A percentile compares a stretch with the other conserved stretches of the same genome.
These are phyloP conservation scores for Aspergillus pseudoviridinutans DNA, from an alignment of 2,329 filamentous ascomycete species.

Conservation along the genomic window DNA sequence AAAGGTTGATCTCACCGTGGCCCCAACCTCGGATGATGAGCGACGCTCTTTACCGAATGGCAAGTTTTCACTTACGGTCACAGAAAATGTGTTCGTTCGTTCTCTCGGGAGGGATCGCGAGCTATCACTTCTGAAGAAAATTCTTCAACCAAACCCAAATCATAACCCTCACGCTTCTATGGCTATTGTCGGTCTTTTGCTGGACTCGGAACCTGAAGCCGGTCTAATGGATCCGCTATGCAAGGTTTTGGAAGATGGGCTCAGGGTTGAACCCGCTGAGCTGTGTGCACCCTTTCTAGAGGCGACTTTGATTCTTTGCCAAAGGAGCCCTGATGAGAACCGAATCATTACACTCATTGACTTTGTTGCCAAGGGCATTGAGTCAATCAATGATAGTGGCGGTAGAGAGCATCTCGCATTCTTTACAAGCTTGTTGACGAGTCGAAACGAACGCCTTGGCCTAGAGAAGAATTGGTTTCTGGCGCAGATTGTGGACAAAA, in stretches of 20 bases:
- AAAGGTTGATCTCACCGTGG: constrained; percentile 34
- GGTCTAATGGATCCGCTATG: constrained; percentile 48
- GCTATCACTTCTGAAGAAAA: constrained; percentile 53
- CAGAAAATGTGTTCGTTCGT: constrained; percentile 33
- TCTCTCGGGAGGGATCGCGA: constrained; percentile 31
- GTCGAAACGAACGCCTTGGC: constrained; percentile 35
- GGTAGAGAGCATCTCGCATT: constrained; percentile 48
- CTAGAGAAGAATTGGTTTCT: constrained; percentile 33
- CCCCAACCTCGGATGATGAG: constrained; percentile 23
- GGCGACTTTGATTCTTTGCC: constrained; percentile 54
- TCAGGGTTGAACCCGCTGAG: constrained; percentile 49
- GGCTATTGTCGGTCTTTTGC: constrained; percentile 55
- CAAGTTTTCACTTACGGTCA: constrained; percentile 30
- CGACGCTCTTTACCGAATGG: constrained; percentile 22
- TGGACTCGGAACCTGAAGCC: constrained; percentile 50
- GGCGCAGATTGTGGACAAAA: constrained; percentile 35
- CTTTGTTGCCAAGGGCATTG: constrained; percentile 44
- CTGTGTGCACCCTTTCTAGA: constrained; percentile 55
- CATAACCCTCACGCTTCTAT: constrained; percentile 52
- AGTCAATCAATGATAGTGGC: constrained; percentile 47
- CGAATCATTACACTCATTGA: constrained; percentile 37
- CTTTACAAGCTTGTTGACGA: constrained; percentile 51
- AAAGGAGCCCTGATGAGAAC: constrained; percentile 32
- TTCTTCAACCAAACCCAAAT: constrained; percentile 61
- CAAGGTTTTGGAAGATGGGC: constrained; percentile 51